A percentile compares a stretch with the other conserved stretches of the same genome.
phyloP scores from a whole-genome alignment of 768 basidiomycete species.

The Leccinum uliginosum region DNA sequence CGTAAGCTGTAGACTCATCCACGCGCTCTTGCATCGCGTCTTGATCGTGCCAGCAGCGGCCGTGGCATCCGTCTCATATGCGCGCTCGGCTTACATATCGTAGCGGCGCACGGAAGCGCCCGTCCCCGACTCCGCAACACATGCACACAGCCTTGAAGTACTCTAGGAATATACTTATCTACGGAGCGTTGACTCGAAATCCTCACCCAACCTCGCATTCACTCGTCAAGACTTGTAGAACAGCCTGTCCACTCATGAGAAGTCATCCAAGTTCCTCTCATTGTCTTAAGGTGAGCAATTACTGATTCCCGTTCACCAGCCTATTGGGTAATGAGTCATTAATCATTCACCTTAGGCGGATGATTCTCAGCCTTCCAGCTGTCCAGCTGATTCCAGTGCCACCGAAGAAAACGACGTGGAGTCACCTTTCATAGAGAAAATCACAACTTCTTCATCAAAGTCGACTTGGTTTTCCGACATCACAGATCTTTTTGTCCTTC shows the following conservation, averaged over 20 bases:
- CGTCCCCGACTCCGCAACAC: too few species aligned
- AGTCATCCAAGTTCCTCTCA: neutral
- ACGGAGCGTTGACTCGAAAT: neutral
- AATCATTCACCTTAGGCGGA: neutral
- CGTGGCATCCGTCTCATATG: too few species aligned
- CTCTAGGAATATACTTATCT: neutral
- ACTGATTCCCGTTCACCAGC: neutral
- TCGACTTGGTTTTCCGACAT: neutral
- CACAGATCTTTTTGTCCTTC: neutral
- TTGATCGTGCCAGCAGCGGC: too few species aligned
- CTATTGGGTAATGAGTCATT: neutral
- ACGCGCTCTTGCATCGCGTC: too few species aligned
- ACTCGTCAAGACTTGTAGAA: neutral
- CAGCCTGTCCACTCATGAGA: neutral
- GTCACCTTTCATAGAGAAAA: neutral
- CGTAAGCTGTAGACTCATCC: too few species aligned
- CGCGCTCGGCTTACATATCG: too few species aligned
- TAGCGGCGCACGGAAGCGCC: too few species aligned
- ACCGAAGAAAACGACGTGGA: neutral
- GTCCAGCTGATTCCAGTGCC: neutral
- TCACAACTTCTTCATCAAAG: neutral
- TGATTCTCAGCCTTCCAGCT: neutral
- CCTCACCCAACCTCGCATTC: neutral
- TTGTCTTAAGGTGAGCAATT: neutral
- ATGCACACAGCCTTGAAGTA: too few species aligned